Percentiles rank a stretch among this genome's conserved stretches.
These are phyloP conservation scores for Fonsecaea nubica DNA, from an alignment of 2,329 filamentous ascomycete genomes.

Conservation along the genomic window DNA sequence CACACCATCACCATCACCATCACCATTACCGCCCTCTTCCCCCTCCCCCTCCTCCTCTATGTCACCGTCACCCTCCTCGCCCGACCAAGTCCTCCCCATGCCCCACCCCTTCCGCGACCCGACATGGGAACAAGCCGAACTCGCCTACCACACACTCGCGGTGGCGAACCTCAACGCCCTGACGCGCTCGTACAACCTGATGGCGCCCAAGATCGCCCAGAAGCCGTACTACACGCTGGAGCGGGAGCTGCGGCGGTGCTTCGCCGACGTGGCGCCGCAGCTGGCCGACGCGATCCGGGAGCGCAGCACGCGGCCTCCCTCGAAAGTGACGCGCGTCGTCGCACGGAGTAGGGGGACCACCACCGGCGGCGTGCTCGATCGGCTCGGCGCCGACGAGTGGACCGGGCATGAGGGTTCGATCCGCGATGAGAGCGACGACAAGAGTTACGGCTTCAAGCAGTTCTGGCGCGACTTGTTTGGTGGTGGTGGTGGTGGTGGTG, in stretches of 20 bases:
- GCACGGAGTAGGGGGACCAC: conserved; percentile 46
- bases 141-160: conserved; percentile 75
- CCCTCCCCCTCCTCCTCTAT: conserved; percentile 3
- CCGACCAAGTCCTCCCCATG: conserved; percentile 46
- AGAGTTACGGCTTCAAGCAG: conserved; percentile 81
- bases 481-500: too few relatives aligned
- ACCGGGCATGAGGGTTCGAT: conserved; percentile 62
- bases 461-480: conserved; percentile 84
- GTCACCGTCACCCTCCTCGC: conserved; percentile 16
- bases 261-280: conserved; percentile 80
- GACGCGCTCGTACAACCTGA: conserved; percentile 89
- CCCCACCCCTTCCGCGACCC: conserved; percentile 76
- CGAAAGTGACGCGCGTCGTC: conserved; percentile 48
- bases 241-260: conserved; percentile 81
- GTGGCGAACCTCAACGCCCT: conserved; percentile 79
- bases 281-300: conserved; percentile 75
- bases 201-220: conserved; percentile 89
- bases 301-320: conserved; percentile 62
- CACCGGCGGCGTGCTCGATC: conserved; percentile 65
- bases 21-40: conserved; percentile 32
- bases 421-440: conserved; percentile 73
- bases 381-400: conserved; percentile 57
- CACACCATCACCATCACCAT: conserved; percentile 17
- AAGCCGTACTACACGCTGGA: conserved; percentile 89
- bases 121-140: conserved; percentile 75